Conservation (phyloP, 2,329 filamentous ascomycete species). For the Ophiostoma sp. region DNA sequence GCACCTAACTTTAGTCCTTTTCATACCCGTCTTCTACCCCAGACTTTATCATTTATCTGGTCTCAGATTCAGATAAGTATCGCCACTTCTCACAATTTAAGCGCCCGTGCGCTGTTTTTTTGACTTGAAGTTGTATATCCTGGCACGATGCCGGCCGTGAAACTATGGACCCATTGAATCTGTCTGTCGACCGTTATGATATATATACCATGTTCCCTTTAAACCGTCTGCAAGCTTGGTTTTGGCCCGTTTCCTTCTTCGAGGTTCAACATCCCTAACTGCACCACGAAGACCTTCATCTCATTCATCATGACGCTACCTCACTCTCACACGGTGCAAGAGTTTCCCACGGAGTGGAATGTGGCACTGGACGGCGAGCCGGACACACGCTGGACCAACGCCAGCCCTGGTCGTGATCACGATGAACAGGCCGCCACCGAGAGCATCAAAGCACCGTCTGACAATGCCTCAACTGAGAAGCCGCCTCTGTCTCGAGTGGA, state of each 20-base stretch:
- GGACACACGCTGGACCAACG: background rate
- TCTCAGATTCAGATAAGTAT: background rate
- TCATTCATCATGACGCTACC: background rate
- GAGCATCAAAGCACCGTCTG: slow-evolving; percentile 3
- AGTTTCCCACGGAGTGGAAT: background rate
- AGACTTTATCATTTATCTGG: background rate
- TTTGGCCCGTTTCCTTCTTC: background rate
- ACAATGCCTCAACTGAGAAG: slow-evolving; percentile 14
- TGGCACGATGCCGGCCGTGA: background rate
- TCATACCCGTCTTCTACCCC: background rate
- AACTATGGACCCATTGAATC: background rate
- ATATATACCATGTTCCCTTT: background rate
- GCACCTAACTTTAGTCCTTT: too few species aligned
- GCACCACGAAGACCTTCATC: background rate
- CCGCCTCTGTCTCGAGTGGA: background rate
- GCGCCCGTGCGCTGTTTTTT: background rate
- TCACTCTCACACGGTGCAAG: background rate
- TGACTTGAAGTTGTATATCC: background rate
- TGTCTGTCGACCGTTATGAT: too few species aligned
- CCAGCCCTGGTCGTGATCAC: background rate
- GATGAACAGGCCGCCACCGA: background rate
- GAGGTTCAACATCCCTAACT: too few species aligned
- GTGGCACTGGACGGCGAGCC: background rate
- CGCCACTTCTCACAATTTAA: background rate
- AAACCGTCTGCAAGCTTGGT: background rate